Percentiles rank a stretch among this genome's conserved stretches.
These are phyloP conservation scores for Musa balbisiana DNA, from an alignment of 202 grass and related monocot genomes.

Conservation along the genomic window DNA sequence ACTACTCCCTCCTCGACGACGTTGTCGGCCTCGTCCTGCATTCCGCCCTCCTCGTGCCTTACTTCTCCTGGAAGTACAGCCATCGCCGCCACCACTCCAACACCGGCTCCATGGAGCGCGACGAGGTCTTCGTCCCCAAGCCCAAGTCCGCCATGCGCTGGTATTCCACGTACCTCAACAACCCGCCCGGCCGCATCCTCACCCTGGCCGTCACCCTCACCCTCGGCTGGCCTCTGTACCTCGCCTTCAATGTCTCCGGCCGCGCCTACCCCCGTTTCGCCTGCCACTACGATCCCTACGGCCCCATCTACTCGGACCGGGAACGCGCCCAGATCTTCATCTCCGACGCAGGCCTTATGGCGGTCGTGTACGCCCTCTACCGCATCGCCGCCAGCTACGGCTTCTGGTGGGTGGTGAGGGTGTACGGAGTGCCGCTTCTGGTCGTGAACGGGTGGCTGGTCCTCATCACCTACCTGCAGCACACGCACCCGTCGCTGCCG, in stretches of 20 bases:
- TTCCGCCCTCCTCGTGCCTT: not conserved
- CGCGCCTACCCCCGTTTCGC: constrained; percentile 80
- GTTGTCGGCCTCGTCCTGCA: not conserved
- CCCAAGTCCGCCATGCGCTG: not conserved
- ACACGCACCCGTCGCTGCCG: constrained; percentile 82
- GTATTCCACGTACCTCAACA: not conserved
- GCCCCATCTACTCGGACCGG: constrained; percentile 83
- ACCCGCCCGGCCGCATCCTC: not conserved
- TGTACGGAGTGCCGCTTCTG: constrained; percentile 71
- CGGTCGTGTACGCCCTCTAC: constrained; percentile 27
- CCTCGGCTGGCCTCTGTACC: constrained; percentile 86
- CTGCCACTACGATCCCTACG: constrained; percentile 77
- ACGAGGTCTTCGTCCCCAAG: not conserved
- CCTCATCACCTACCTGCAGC: constrained; percentile 88
- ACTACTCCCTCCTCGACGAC: not conserved
- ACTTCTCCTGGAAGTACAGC: constrained; percentile 1
- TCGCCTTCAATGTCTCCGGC: constrained; percentile 68
- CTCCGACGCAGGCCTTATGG: constrained; percentile 52
- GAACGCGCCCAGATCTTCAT: constrained; percentile 73
- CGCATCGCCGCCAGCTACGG: constrained; percentile 45
- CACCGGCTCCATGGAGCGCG: not conserved
- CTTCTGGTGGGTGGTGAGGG: constrained; percentile 55
- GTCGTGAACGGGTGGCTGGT: constrained; percentile 85
- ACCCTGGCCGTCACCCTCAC: constrained; percentile 43
- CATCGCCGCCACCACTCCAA: not conserved